phyloP scores from a whole-genome alignment of 2,329 filamentous ascomycete species.

The Cladosporium sp. region DNA sequence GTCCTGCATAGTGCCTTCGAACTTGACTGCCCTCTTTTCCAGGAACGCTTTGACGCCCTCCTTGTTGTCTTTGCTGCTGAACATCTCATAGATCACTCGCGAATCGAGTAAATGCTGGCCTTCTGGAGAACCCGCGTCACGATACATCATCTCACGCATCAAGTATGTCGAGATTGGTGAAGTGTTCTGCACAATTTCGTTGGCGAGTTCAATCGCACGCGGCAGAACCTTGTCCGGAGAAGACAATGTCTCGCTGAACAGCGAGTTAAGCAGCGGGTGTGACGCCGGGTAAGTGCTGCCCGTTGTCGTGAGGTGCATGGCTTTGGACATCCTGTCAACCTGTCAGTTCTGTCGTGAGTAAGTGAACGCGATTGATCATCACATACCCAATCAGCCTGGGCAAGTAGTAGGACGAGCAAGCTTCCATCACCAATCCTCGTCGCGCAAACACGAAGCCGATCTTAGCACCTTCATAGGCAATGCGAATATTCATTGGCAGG shows the following conservation, averaged over 20 bases:
- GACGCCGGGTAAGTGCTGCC: slow-evolving; percentile 58
- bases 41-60: slow-evolving; percentile 70
- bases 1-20: slow-evolving; percentile 60
- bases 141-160: slow-evolving; percentile 72
- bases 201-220: slow-evolving; percentile 65
- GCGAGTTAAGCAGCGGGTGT: slow-evolving; percentile 52
- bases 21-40: slow-evolving; percentile 65
- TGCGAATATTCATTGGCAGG: slow-evolving; percentile 57
- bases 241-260: slow-evolving; percentile 67
- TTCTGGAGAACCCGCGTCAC: slow-evolving; percentile 61
- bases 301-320: slow-evolving; percentile 66
- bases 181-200: slow-evolving; percentile 66
- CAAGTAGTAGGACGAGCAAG: slow-evolving; percentile 69
- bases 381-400: slow-evolving; percentile 64
- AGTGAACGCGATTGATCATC: not conserved
- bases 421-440: slow-evolving; percentile 71
- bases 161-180: slow-evolving; percentile 63
- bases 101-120: slow-evolving; percentile 70
- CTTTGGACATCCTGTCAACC: slow-evolving; percentile 49
- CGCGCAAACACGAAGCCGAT: slow-evolving; percentile 74
- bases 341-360: not conserved
- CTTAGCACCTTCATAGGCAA: slow-evolving; percentile 58
- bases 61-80: slow-evolving; percentile 61
- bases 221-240: slow-evolving; percentile 61
- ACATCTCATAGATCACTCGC: slow-evolving; percentile 62